Base-by-base conservation (phyloP, 176 grass and related monocot genomes). In the Cenchrus fungigraminus region DNA sequence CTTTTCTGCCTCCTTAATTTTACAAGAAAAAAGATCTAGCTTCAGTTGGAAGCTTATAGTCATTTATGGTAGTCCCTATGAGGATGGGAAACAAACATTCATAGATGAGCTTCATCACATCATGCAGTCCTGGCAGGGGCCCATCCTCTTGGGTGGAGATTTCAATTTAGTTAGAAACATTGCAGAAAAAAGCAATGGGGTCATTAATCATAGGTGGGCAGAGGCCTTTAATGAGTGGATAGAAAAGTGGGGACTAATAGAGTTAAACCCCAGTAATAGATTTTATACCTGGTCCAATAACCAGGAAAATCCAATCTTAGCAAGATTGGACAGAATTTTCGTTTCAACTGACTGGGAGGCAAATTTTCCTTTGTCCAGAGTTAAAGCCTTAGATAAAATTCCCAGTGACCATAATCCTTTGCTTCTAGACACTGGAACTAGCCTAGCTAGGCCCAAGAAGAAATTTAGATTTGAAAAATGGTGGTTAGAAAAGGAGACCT, bases 401-500 rank as follows among this genome's bases (percentile, higher is more conserved):
- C 9, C 9, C 0, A 63, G 9, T 31, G 60, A 63, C 4, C 25
- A 63, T 9, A 63, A 22, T 4, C 22, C 22, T 1, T 0, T 63
- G 0, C 12, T 63, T 2, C 3, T 25, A 0, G 22, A 63, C 6
- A 20, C 2, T 10, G 59, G n/a, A 0, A 1, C 0, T 0, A 19
- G 7, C 19, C 1, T 6, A 0, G 1, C 0, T 19, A 17, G 15
- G 1, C 12, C 12, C 0, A 19, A 19, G 4, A 57, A 59, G 6
- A 8, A 2, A 0, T 59, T 59, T 8, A 8, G 57, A 0, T n/a
- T 59, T 59, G 57, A 59, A 9, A 59, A 59, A 2, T 59, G 57
- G 57, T 59, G 57, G 57, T 3, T 59, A n/a, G 17, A 59, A 8
- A 63, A 12, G 4, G 10, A 29, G 1, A 6, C 3, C 3, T 63